These are phyloP conservation scores for Penicillium sp. DNA, from an alignment of 2,329 filamentous ascomycete species.

Conservation along the genomic window DNA sequence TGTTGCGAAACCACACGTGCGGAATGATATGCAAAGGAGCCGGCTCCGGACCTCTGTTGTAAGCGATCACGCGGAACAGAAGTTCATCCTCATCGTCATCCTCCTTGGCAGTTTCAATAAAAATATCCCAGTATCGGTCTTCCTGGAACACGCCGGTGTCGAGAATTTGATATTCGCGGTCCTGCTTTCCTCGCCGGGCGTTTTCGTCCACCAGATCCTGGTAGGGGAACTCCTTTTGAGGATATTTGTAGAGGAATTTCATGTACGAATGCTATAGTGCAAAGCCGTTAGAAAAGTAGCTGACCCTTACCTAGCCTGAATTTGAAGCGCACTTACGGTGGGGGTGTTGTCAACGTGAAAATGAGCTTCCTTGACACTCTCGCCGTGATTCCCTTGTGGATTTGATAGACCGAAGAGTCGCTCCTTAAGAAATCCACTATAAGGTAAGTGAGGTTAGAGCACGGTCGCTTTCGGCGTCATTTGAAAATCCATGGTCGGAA, in stretches of 20 bases:
- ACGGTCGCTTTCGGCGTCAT: neutral
- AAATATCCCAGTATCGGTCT: constrained; percentile 93
- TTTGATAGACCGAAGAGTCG: constrained; percentile 94
- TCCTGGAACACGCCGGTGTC: constrained; percentile 90
- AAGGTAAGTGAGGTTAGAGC: constrained; percentile 14
- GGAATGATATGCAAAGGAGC: constrained; percentile 92
- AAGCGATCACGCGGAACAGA: constrained; percentile 91
- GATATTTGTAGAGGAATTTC: constrained; percentile 98
- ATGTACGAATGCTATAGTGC: constrained; percentile 85
- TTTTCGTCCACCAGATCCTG: constrained; percentile 86
- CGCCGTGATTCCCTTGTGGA: constrained; percentile 95
- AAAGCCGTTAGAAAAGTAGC: constrained; percentile 14
- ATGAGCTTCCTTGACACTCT: constrained; percentile 95
- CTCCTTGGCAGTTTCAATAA: constrained; percentile 96
- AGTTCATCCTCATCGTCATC: constrained; percentile 89
- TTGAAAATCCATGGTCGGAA: neutral
- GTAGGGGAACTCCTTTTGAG: constrained; percentile 89
- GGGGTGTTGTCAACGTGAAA: constrained; percentile 97
- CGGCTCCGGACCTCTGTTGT: constrained; percentile 89
- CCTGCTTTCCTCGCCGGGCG: constrained; percentile 72
- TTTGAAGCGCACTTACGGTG: constrained; percentile 51
- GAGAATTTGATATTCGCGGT: constrained; percentile 88
- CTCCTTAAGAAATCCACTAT: constrained; percentile 89
- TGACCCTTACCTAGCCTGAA: neutral
- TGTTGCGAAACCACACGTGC: constrained; percentile 96